Conservation (phyloP, 2,329 filamentous ascomycete species). For the Tolypocladium pustulatum region DNA sequence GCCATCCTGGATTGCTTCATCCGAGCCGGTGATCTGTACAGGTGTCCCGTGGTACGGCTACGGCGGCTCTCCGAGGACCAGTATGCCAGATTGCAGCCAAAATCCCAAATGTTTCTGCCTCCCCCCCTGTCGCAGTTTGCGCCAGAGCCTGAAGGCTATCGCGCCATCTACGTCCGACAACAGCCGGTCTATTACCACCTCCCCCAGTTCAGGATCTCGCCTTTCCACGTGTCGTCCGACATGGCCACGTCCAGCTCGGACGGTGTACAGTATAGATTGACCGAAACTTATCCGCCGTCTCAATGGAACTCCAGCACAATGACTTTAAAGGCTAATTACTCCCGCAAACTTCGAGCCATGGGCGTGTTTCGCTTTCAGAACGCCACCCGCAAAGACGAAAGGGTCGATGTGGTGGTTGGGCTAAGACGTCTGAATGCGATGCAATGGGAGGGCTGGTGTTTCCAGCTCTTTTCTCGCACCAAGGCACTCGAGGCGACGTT, state of each 20-base stretch:
- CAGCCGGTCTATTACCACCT: not conserved
- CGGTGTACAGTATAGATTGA: not conserved
- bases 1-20: not conserved
- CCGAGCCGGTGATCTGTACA: not conserved
- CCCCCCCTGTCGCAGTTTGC: not conserved
- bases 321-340: not conserved
- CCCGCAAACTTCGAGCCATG: not conserved
- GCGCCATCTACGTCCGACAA: not conserved
- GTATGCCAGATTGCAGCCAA: not conserved
- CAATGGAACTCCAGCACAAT: not conserved
- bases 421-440: not conserved
- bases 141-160: not conserved
- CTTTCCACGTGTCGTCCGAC: not conserved
- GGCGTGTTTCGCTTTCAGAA: not conserved
- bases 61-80: not conserved
- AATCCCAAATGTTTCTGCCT: not conserved
- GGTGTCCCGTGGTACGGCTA: not conserved
- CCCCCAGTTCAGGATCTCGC: not conserved
- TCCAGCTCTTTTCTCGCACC: not conserved
- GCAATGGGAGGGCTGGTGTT: not conserved
- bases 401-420: not conserved
- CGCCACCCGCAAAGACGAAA: not conserved
- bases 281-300: not conserved
- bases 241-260: not conserved
- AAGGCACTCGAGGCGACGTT: not conserved